Conservation (phyloP, 306 rosid species). For the Hippophae tibetana region DNA sequence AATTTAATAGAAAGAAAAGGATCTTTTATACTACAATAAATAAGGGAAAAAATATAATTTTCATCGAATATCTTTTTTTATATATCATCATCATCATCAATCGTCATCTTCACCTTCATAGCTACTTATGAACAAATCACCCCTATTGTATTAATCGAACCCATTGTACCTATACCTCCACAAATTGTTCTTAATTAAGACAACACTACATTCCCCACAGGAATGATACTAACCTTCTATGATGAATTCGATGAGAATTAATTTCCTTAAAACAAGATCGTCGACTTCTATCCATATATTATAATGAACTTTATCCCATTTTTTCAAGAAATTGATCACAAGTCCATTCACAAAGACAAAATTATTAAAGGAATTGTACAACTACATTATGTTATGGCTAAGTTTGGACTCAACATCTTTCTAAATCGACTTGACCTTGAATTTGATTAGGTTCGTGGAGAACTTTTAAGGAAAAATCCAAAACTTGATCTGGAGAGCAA, state of each 20-base stretch:
- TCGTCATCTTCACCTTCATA: too few species aligned
- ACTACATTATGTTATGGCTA: neutral
- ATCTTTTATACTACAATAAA: too few species aligned
- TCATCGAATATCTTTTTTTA: too few species aligned
- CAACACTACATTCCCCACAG: neutral
- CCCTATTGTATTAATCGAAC: too few species aligned
- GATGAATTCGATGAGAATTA: neutral
- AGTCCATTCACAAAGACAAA: neutral
- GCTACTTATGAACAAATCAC: too few species aligned
- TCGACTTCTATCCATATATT: neutral
- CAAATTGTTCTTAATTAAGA: neutral
- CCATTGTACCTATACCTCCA: neutral
- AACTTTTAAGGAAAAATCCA: neutral
- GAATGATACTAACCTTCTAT: too few species aligned
- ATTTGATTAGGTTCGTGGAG: neutral
- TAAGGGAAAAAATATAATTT: too few species aligned
- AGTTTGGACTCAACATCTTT: neutral
- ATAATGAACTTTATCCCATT: slow-evolving; percentile 4
- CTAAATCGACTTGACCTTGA: slow-evolving; percentile 2
- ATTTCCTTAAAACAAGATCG: too few species aligned
- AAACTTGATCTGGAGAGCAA: neutral
- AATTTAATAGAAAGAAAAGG: too few species aligned
- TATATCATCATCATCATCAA: too few species aligned
- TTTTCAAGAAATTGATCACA: neutral
- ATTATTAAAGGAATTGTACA: neutral